Base-by-base conservation (phyloP, 2,329 filamentous ascomycete species). In the Hypoxylon sp. region DNA sequence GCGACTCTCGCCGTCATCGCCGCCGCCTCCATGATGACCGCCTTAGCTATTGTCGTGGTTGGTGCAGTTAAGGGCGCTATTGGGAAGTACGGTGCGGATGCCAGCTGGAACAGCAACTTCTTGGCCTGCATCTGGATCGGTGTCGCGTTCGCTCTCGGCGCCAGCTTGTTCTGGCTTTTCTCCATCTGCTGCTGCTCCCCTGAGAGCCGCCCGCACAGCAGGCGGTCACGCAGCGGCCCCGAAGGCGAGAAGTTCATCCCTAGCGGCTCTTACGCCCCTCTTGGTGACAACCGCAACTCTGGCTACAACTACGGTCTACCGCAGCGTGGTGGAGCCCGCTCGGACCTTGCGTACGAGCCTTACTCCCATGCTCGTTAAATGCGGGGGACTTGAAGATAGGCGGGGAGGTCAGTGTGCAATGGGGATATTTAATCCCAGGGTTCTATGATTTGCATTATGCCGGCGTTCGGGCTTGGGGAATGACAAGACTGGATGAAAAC, bases 141-240 rank as follows among this genome's bases (percentile, higher is more conserved):
- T 47, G 91, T 91, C 42, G 92, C 88, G 29, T 94, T 97, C 78
- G 91, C 91, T 68, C 78, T 96, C 35, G 92, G 81, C 46, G 91
- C 92, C 6, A 89, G 88, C 71, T 82, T 97, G 78, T 98, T 98
- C 91, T 98, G 96, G 95, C 83, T 94, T 77, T 89, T 97, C 80
- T 93, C 90, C 80, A 88, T 92, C 76, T 98, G 95, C 91, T 98
- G 94, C 89, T 97, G 94, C 86, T 90, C 87, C 63, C 81, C 83
- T 74, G 93, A 93, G 72, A 80, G 78, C 74, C 79, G 78, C 70
- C 68, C 75, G 51, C 74, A 78, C 70, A 59, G 70, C 68, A 77
- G 71, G 46, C 67, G 72, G 62, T 63, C 71, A 48, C 68, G 72
- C 62, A 53, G 75, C 51, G 70, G 73, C 58, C 73, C 73, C 52